Base-by-base conservation (phyloP, 805 yeast species). In the Pichia cephalocereana region DNA sequence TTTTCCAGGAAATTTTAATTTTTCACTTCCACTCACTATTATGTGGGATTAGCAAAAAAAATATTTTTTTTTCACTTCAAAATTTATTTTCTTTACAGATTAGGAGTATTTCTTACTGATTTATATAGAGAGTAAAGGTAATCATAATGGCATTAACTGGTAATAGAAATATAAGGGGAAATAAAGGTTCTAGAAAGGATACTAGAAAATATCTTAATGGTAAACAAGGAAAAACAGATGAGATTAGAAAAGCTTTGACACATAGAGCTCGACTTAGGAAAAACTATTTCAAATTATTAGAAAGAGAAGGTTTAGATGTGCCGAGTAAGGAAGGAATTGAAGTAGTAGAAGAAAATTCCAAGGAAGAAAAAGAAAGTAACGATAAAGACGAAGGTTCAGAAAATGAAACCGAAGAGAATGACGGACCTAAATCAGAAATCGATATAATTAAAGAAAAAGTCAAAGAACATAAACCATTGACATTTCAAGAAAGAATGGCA, bases 221-320 rank as follows among this genome's bases (percentile, higher is more conserved):
- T 23, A 62, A 59, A 47, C 64, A 66, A 44, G 55, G 57, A 15
- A 65, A 65, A 50, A 57, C 54, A 3, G 74, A 77, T 47, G 96
- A 88, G 51, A 90, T 90, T 58, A 82, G 83, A 57, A 77, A 75
- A 59, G 83, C 93, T 12, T 74, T 90, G 54, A 75, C 78, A 0
- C 95, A 88, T 59, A 77, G 88, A 52, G 86, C 96, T 14, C 75
- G 93, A 57, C 74, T 90, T 54, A 79, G 87, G 69, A 86, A 82
- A 64, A 80, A 78, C 44, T 90, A 90, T 60, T 81, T 86, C 70
- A 88, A 89, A 63, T 70, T 87, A 46, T 63, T 88, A 39, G 85
- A 86, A 53, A 75, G 78, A 45, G 89, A 86, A 56, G 95, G 90
- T 1, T 74, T 75, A 44, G 54, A 66, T 6, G 70, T 75, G 11